Evolutionary conservation across 2,329 filamentous ascomycete species (phyloP), one percentile per base, ranked within the genome.

Genomic region (Fusarium domesticum): DNA sequence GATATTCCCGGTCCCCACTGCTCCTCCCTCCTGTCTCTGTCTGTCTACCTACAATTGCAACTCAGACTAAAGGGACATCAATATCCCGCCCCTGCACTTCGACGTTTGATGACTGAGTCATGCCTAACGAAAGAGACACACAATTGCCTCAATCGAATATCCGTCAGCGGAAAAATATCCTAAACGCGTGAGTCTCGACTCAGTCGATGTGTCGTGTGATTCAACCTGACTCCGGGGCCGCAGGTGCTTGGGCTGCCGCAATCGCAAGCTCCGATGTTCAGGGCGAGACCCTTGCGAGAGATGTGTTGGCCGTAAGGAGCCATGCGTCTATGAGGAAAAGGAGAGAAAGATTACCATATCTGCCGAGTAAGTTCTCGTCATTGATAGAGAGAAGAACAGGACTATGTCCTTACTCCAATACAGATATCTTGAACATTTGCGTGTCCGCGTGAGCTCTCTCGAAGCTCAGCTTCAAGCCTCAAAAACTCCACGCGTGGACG

Each of bases 181-280:
- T 40, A 5, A 52, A 52, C 35, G 50, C 45, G 48, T 48, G 15
- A 38, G 45, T 35, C 6, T 4, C 10, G 6, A 7, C 5, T 10
- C 23, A 14, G 2, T 12, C 2, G 3, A 15, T 18, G n/a, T 15
- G 6, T 3, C n/a, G n/a, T 28, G 3, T n/a, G 14, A 15, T 19
- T 12, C 4, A 12, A 37, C 33, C 35, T 51, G 32, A 52, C 32
- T 12, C 6, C 6, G 6, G 12, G 10, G 16, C n/a, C 12, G 15
- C 8, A 56, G 53, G 6, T 56, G 53, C 7, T 45, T 51, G 14
- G 38, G 42, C 17, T 56, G 52, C n/a, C 53, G 52, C 8, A 56
- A 42, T 18, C 48, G 53, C 34, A 56, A 56, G 38, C 40, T 42
- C 33, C 43, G 53, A 11, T 56, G 53, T 30, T 56, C 53, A 3